phyloP scores from a whole-genome alignment of 2,329 filamentous ascomycete species.

The Cordyceps pruinosa region DNA sequence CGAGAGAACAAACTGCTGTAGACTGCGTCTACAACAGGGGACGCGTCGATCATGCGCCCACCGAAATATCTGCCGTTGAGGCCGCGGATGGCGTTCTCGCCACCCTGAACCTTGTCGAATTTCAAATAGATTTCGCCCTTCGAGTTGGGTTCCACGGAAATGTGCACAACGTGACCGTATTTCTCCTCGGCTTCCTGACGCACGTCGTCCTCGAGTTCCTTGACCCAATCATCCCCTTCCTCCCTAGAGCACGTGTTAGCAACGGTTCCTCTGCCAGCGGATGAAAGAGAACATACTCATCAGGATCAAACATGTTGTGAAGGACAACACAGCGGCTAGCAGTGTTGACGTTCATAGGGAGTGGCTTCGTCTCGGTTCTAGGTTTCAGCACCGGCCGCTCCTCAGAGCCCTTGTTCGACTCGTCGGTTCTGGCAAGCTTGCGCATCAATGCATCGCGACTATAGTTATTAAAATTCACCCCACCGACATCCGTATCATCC shows the following conservation, averaged over 20 bases:
- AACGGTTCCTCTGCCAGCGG: background rate
- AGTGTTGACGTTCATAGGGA: constrained; percentile 83
- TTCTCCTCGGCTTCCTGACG: constrained; percentile 86
- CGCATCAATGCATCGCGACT: constrained; percentile 97
- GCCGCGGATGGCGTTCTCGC: constrained; percentile 95
- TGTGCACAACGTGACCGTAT: constrained; percentile 97
- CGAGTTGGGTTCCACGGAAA: constrained; percentile 87
- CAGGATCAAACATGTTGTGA: constrained; percentile 90
- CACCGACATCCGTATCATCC: constrained; percentile 94
- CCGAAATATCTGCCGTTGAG: constrained; percentile 96
- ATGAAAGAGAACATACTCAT: constrained; percentile 60
- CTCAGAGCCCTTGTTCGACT: constrained; percentile 59
- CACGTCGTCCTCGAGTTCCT: constrained; percentile 91
- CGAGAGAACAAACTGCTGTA: constrained; percentile 95
- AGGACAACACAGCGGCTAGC: constrained; percentile 90
- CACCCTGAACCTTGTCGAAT: constrained; percentile 90
- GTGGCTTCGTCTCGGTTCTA: constrained; percentile 69
- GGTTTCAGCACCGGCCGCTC: constrained; percentile 69
- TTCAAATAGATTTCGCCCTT: constrained; percentile 97
- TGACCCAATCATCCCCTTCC: constrained; percentile 80
- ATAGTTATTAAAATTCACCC: constrained; percentile 99
- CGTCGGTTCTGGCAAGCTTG: constrained; percentile 94
- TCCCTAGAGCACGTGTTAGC: constrained; percentile 53
- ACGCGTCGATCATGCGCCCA: constrained; percentile 84
- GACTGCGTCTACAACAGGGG: constrained; percentile 95